Evolutionary conservation across 768 basidiomycete species (phyloP), one percentile per base, ranked within the genome.

Genomic region (Lanmaoa rubissima): DNA sequence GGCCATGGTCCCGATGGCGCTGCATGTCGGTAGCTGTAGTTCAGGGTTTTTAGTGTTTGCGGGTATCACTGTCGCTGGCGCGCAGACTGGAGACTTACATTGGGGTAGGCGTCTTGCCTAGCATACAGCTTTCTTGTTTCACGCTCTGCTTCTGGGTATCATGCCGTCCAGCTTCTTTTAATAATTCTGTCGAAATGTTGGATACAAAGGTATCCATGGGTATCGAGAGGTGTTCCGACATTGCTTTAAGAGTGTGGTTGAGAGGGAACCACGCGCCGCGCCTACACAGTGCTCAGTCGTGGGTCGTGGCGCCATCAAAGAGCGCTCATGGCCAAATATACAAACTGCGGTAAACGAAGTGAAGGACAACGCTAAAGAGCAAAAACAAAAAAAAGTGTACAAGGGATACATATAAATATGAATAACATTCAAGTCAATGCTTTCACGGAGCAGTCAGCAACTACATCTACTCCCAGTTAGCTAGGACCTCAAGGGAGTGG

Each of bases 1-100:
- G 76, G 76, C 76, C 76, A 77, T 24, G 76, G 76, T 6, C 75
- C 76, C 4, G 71, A 74, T 4, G 76, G 76, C 14, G 74, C 65
- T 17, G 70, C 75, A 24, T 76, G 75, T 2, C 76, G 66, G 49
- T 75, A 67, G 26, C 70, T 72, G 45, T 42, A n/a, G 32, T 43
- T 9, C 32, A 45, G n/a, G 44, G 4, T 38, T 47, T 47, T 21
- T 12, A 56, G 39, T 44, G 28, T 24, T 24, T 8, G 41, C 19
- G 0, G 13, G 5, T 8, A 39, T 9, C 42, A 31, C 28, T 31
- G 48, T 45, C 19, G 4, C 28, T 53, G 35, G 14, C 3, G 14
- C 9, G 21, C 17, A 24, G 17, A 44, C 5, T 5, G 26, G 13
- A 14, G 35, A 60, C 67, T 55, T 39, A 68, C 67, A 67, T 56